These are phyloP conservation scores for Phaeolepiota aurea DNA, from an alignment of 768 basidiomycete species.

Conservation along the genomic window DNA sequence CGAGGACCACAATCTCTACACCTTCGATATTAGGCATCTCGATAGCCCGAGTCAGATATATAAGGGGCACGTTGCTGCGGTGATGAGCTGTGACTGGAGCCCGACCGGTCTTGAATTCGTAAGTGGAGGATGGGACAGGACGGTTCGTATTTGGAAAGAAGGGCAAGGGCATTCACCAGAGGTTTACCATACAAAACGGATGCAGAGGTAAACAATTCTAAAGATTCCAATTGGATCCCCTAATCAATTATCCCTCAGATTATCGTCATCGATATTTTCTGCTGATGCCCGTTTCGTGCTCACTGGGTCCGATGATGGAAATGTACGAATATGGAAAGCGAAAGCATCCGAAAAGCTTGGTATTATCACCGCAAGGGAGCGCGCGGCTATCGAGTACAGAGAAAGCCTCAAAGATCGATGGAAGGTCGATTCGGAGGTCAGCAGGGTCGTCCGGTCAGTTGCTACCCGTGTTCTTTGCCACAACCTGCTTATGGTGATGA, in stretches of 20 bases:
- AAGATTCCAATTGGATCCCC: background rate
- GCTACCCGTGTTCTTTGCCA: conserved; percentile 2
- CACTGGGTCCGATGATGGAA: conserved; percentile 90
- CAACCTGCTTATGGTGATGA: conserved; percentile 1
- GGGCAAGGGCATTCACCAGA: conserved; percentile 76
- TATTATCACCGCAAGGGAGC: conserved; percentile 81
- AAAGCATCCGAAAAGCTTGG: conserved; percentile 90
- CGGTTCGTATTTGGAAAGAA: conserved; percentile 87
- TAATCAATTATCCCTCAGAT: conserved; percentile 33
- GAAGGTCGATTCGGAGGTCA: conserved; percentile 77
- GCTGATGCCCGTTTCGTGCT: conserved; percentile 87
- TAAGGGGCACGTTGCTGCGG: conserved; percentile 94
- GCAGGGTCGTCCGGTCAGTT: conserved; percentile 70
- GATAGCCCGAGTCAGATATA: conserved; percentile 83
- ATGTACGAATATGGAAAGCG: conserved; percentile 92
- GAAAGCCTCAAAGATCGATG: conserved; percentile 82
- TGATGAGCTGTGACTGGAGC: conserved; percentile 96
- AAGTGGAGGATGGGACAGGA: conserved; percentile 94
- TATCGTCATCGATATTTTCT: conserved; percentile 83
- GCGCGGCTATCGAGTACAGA: conserved; percentile 89
- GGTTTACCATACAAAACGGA: conserved; percentile 96
- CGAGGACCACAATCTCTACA: conserved; percentile 97
- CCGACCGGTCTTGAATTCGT: conserved; percentile 96
- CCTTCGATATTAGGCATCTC: conserved; percentile 89
- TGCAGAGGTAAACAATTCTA: conserved; percentile 71